Evolutionary conservation across 768 basidiomycete species (phyloP), one percentile per base, ranked within the genome.

Genomic region (Hygrophoropsis aurantiaca): DNA sequence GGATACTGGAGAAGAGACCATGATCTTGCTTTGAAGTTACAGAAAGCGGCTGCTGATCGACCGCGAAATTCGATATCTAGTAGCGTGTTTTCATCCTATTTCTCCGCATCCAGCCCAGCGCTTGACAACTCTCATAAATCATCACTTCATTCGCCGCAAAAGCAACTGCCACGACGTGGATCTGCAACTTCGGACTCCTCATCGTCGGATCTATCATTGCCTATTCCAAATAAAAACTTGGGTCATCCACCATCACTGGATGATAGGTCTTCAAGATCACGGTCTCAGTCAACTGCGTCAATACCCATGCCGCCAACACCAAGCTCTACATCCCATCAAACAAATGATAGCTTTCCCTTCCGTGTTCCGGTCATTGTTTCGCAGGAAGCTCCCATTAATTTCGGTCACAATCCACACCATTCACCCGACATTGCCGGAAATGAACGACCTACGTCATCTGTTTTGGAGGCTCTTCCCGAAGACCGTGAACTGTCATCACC

Each of bases 1-100:
- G 85, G 80, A 11, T 75, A 78, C 52, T 91, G 90, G 90, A 72
- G 83, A 50, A 68, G 82, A 32, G 90, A 92, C 61, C 64, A 78
- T 49, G 87, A 90, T 44, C 67, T 80, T 16, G 72, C 72, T 21
- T 71, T 73, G 50, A 81, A 77, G 58, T 35, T n/a, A 46, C 61
- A 43, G 46, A 60, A 55, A 50, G 54, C 47, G 38, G 37, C 39
- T 39, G 40, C 50, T 32, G 54, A 53, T 36, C 61, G 57, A 40
- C 55, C 67, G 16, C 73, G 74, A 50, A 60, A 58, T 15, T 82
- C 83, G 0, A 53, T 82, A 21, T 70, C 77, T 4, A 74, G 71
- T 58, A 84, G 77, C 60, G 68, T 80, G 25, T 77, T 81, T 52
- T 81, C 83, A 13, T 65, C 73, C 37, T 83, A 82, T 56, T 84